Evolutionary conservation across 495 filamentous ascomycete species (phyloP).

Genomic region (Venustampulla echinocandica): DNA sequence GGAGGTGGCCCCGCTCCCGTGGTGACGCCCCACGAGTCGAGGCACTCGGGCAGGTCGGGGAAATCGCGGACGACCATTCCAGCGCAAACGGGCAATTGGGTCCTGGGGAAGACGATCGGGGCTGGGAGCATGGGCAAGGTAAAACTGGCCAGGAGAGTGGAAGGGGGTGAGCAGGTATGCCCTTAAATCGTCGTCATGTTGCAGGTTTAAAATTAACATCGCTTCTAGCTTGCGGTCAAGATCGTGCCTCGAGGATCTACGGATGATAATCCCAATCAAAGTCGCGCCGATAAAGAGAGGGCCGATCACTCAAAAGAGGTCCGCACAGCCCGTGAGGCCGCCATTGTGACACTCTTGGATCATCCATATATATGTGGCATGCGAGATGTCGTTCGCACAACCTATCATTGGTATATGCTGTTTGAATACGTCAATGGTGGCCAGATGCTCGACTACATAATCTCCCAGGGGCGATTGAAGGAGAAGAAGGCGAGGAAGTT

Average conservation of each 20-base stretch:
- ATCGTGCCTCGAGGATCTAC: constrained; percentile 86
- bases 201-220: neutral
- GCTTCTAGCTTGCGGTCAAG: constrained; percentile 78
- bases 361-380: constrained; percentile 97
- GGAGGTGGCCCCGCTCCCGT: constrained; percentile 36
- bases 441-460: constrained; percentile 99
- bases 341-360: constrained; percentile 89
- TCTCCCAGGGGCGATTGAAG: constrained; percentile 93
- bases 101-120: constrained; percentile 93
- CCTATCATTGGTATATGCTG: constrained; percentile 99
- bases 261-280: constrained; percentile 66
- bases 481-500: constrained; percentile 99
- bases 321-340: constrained; percentile 89
- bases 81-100: constrained; percentile 78
- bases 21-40: constrained; percentile 35
- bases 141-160: constrained; percentile 73
- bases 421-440: constrained; percentile 99
- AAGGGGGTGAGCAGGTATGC: constrained; percentile 71
- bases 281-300: constrained; percentile 68
- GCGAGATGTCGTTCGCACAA: constrained; percentile 88
- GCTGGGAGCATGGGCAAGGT: constrained; percentile 98
- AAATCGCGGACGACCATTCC: constrained; percentile 75
- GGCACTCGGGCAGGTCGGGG: constrained; percentile 38
- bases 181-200: neutral
- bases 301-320: constrained; percentile 96